These are phyloP conservation scores for Xylariaceae sp. DNA, from an alignment of 2,329 filamentous ascomycete genomes.

Conservation along the genomic window DNA sequence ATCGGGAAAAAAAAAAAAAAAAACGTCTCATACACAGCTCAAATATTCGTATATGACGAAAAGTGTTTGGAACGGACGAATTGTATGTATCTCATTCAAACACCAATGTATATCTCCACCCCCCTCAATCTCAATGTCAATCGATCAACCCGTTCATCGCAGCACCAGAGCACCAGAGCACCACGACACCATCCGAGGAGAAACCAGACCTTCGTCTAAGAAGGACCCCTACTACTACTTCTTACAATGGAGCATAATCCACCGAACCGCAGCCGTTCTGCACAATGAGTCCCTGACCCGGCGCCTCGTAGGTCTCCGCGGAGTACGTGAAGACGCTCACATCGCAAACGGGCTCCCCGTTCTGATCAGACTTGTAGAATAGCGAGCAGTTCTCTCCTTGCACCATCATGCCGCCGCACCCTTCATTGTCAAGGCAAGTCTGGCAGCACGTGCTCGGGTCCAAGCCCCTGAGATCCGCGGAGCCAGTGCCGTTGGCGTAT, in stretches of 20 bases:
- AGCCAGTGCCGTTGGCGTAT: constrained; percentile 17
- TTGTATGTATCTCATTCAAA: too few species aligned
- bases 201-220: background rate
- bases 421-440: constrained; percentile 25
- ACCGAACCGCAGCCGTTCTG: constrained; percentile 17
- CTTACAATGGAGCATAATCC: background rate
- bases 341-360: constrained; percentile 15
- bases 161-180: too few species aligned
- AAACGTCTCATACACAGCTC: too few species aligned
- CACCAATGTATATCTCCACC: too few species aligned
- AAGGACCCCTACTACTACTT: background rate
- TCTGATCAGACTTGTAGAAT: constrained; percentile 11
- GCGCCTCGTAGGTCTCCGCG: constrained; percentile 9
- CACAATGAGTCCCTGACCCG: constrained; percentile 19
- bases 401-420: constrained; percentile 19
- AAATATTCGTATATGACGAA: too few species aligned
- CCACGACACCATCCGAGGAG: background rate
- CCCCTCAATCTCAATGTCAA: too few species aligned
- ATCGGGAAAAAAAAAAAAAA: too few species aligned
- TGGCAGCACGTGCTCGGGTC: constrained; percentile 26
- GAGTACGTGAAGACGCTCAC: constrained; percentile 20
- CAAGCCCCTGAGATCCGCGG: constrained; percentile 12
- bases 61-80: too few species aligned
- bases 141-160: too few species aligned
- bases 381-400: constrained; percentile 16